Percentiles rank a stretch among this genome's conserved stretches.
phyloP scores from a whole-genome alignment of 805 yeast genomes.

The Tetrapisispora phaffii region DNA sequence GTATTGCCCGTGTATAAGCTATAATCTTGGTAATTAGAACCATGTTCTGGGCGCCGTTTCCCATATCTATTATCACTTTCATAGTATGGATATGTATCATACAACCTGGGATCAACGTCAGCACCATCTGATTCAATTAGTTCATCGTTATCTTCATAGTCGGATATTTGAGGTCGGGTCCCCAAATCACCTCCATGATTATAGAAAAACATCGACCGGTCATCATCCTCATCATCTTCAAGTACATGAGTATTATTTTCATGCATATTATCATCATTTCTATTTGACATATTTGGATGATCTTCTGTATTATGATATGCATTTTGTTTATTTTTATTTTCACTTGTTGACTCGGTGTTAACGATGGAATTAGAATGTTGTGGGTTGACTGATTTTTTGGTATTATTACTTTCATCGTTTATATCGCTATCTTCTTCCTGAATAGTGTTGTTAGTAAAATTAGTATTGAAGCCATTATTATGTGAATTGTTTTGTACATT shows the following conservation, averaged over 20 bases:
- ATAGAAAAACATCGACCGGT: slow-evolving; percentile 29
- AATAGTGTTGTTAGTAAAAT: slow-evolving; percentile 11
- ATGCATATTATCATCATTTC: slow-evolving; percentile 2
- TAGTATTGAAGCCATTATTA: not conserved
- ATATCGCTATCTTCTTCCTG: slow-evolving; percentile 13
- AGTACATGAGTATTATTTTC: not conserved
- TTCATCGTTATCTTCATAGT: slow-evolving; percentile 22
- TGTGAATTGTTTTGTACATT: not conserved
- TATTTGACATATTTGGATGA: not conserved
- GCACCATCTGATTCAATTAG: slow-evolving; percentile 1
- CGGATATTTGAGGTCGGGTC: slow-evolving; percentile 26
- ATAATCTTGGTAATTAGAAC: not conserved
- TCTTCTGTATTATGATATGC: not conserved
- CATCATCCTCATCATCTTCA: slow-evolving; percentile 16
- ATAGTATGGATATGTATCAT: slow-evolving; percentile 1
- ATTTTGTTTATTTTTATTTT: not conserved
- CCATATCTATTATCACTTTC: not conserved
- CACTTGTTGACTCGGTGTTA: not conserved
- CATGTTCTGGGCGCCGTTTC: not conserved
- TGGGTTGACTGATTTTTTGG: not conserved
- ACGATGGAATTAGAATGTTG: not conserved
- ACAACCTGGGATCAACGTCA: slow-evolving; percentile 7
- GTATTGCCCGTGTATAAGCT: not conserved
- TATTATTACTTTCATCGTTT: not conserved
- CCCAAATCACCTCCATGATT: slow-evolving; percentile 24